These are phyloP conservation scores for Cercospora nicotianae DNA, from an alignment of 2,329 filamentous ascomycete species.

Conservation along the genomic window DNA sequence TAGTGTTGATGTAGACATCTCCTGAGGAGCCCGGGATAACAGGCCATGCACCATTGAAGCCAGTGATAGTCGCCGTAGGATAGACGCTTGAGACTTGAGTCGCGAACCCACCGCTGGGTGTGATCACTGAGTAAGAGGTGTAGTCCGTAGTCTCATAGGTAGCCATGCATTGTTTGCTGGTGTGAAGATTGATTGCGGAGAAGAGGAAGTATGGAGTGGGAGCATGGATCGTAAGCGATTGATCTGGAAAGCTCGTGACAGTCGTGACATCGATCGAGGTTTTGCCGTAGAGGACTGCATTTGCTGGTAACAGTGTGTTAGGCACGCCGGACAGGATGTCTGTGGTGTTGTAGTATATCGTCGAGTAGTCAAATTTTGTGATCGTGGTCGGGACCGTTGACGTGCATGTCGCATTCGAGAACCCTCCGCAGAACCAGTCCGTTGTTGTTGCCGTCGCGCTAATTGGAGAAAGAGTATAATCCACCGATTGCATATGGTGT, in stretches of 20 bases:
- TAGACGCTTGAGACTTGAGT: slow-evolving; percentile 4
- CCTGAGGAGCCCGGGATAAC: neutral
- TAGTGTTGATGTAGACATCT: slow-evolving; percentile 4
- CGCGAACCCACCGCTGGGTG: slow-evolving; percentile 1
- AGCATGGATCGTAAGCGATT: slow-evolving; percentile 9
- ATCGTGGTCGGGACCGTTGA: neutral
- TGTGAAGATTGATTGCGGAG: slow-evolving; percentile 7
- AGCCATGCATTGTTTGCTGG: neutral
- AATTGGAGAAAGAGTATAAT: neutral
- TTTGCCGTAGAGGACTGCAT: slow-evolving; percentile 12
- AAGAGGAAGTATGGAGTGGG: slow-evolving; percentile 15
- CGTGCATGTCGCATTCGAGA: neutral
- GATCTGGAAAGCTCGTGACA: slow-evolving; percentile 5
- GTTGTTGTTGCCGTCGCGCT: slow-evolving; percentile 6
- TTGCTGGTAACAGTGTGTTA: slow-evolving; percentile 1
- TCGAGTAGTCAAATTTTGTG: slow-evolving; percentile 3
- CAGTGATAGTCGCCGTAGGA: slow-evolving; percentile 8
- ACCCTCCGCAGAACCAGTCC: neutral
- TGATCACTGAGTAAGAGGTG: slow-evolving; percentile 2
- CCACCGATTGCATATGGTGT: neutral
- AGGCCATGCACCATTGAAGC: neutral
- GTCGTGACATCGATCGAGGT: slow-evolving; percentile 10
- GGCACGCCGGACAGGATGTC: slow-evolving; percentile 12
- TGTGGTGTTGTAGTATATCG: slow-evolving; percentile 4
- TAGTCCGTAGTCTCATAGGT: neutral